Percentiles rank a stretch among this genome's conserved stretches.
Evolutionary conservation across 1,284 basidiomycete genomes (phyloP).

Genomic region (Microbotryomycetes sp.): DNA sequence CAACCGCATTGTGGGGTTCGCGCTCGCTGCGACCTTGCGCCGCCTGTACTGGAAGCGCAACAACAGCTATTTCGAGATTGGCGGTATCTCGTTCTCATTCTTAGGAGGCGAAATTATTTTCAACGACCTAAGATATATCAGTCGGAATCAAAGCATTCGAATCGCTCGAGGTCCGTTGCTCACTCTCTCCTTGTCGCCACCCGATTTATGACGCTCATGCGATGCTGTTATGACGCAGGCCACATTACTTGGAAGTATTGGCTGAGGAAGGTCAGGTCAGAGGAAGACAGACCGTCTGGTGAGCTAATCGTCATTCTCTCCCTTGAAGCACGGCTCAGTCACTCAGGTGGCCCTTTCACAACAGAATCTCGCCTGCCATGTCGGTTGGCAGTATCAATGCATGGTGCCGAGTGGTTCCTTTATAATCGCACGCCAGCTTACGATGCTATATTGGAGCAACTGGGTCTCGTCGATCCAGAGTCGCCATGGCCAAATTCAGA

Average conservation of each 20-base stretch:
- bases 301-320: background rate
- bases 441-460: slow-evolving; percentile 65
- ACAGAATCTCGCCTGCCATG: slow-evolving; percentile 53
- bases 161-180: slow-evolving; percentile 51
- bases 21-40: slow-evolving; percentile 57
- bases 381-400: slow-evolving; percentile 65
- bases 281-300: slow-evolving; percentile 44
- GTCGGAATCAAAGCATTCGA: slow-evolving; percentile 77
- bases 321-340: background rate
- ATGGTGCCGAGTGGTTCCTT: slow-evolving; percentile 83
- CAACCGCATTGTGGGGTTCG: slow-evolving; percentile 69
- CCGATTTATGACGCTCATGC: no score
- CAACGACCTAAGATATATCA: slow-evolving; percentile 78
- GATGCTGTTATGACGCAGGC: no score
- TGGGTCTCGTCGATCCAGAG: slow-evolving; percentile 7
- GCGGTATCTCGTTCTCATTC: slow-evolving; percentile 76
- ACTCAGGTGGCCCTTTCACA: background rate
- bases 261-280: slow-evolving; percentile 62
- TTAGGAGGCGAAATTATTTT: slow-evolving; percentile 76
- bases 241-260: slow-evolving; percentile 88
- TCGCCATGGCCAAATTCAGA: slow-evolving; percentile 38
- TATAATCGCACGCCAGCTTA: slow-evolving; percentile 83
- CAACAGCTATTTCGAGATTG: slow-evolving; percentile 69
- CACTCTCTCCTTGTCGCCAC: no score
- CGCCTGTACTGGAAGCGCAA: slow-evolving; percentile 61